A percentile compares a stretch with the other conserved stretches of the same genome.
Evolutionary conservation across 495 filamentous ascomycete species (phyloP).

Genomic region (Rhypophila decipiens): DNA sequence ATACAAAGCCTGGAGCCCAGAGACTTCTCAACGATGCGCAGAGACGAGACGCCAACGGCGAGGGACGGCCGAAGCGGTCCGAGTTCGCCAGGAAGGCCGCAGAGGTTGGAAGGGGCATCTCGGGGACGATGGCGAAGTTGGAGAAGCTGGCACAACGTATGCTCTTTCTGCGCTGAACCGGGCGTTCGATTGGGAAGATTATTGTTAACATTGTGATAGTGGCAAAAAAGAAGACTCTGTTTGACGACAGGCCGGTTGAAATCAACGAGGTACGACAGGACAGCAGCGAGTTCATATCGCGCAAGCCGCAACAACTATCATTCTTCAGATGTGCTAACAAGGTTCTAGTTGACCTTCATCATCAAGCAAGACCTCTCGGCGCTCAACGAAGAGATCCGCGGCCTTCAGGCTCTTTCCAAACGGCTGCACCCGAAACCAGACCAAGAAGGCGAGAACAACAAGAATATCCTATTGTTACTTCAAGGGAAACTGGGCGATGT

Average conservation of each 20-base stretch:
- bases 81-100: constrained; percentile 89
- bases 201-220: constrained; percentile 45
- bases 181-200: background rate
- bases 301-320: background rate
- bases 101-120: constrained; percentile 85
- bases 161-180: constrained; percentile 14
- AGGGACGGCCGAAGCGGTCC: constrained; percentile 46
- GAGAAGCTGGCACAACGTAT: constrained; percentile 82
- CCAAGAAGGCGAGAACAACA: constrained; percentile 94
- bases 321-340: constrained; percentile 11
- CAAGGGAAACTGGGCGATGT: constrained; percentile 96
- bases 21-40: constrained; percentile 70
- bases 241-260: constrained; percentile 93
- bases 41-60: constrained; percentile 60
- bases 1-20: constrained; percentile 66
- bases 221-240: constrained; percentile 92
- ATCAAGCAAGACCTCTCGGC: constrained; percentile 96
- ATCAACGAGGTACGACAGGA: constrained; percentile 78
- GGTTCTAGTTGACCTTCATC: constrained; percentile 43
- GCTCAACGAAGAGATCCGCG: constrained; percentile 79
- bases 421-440: constrained; percentile 70
- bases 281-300: constrained; percentile 20
- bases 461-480: constrained; percentile 89
- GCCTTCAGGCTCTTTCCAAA: constrained; percentile 60
- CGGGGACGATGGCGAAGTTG: constrained; percentile 87